Evolutionary conservation across 352 stramenopile species (phyloP).

Genomic region (Phytophthora capsici): DNA sequence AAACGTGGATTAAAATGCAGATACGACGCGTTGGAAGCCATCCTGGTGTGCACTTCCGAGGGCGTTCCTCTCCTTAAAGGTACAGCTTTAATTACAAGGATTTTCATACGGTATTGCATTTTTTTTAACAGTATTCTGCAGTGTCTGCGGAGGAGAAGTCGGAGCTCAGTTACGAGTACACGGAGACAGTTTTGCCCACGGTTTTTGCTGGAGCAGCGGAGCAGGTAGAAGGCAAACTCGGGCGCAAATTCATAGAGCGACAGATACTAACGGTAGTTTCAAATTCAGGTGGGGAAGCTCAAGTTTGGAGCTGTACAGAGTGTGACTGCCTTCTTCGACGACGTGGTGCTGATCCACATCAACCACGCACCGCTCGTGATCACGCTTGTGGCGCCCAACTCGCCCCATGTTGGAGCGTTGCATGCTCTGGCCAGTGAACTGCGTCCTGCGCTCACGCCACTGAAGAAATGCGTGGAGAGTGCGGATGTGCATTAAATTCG

Average conservation of each 20-base stretch:
- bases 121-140: constrained; percentile 23
- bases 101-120: not conserved
- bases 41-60: constrained; percentile 82
- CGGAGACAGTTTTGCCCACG: constrained; percentile 80
- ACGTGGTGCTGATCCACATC: constrained; percentile 79
- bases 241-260: not conserved
- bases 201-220: constrained; percentile 79
- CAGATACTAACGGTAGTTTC: constrained; percentile 1
- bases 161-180: constrained; percentile 67
- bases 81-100: constrained; percentile 11
- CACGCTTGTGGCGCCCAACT: constrained; percentile 75
- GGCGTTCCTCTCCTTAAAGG: constrained; percentile 78
- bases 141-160: constrained; percentile 54
- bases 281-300: constrained; percentile 72
- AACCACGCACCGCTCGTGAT: constrained; percentile 81
- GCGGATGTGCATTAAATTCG: constrained; percentile 67
- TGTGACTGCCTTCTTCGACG: constrained; percentile 78
- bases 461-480: constrained; percentile 79
- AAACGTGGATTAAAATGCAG: constrained; percentile 30
- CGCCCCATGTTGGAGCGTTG: constrained; percentile 63
- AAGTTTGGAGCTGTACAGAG: constrained; percentile 77
- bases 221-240: constrained; percentile 45
- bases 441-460: constrained; percentile 59
- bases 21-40: constrained; percentile 77
- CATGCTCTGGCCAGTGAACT: constrained; percentile 65